Evolutionary conservation across 2,329 filamentous ascomycete genomes (phyloP), one percentile per base, ranked within the genome.

Genomic region (Diaporthe australafricana): DNA sequence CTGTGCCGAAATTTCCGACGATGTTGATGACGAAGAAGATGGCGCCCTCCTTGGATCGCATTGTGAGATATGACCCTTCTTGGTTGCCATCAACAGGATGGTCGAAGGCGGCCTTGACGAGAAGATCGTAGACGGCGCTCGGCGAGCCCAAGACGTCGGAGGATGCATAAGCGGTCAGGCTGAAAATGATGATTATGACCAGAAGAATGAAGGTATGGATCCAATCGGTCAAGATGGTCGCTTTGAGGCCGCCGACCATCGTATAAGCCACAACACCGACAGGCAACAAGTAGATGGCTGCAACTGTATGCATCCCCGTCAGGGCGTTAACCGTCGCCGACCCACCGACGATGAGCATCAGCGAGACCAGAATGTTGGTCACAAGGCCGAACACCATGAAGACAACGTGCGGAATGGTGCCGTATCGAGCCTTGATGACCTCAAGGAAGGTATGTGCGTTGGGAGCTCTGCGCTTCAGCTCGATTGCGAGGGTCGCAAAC

Each of bases 11-110:
- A 82, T 95, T 95, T 50, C 94, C 94, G 45, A 95, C 92, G 60
- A 94, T 90, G 80, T 96, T 96, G 82, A 96, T 95, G 45, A 96
- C 90, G 81, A 97, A 97, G 86, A 97, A 97, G 73, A 96, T 93
- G 50, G 90, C 93, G 6, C 95, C 95, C 77, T 96, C 91, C 72
- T 88, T 89, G 1, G 92, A 94, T 71, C 88, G 86, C 94, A 98
- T 97, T 0, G 95, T 98, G 20, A 98, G 84, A 76, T 97, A 98
- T 77, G 92, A 94, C 17, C 95, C 95, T 9, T 90, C 88, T 0
- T 91, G 87, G 80, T 98, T 98, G 11, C 95, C 94, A 0, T 89
- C 87, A 1, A 97, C 92, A 0, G 95, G 95, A 75, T 96, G 93
- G 6, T 83, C 81, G 5, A 87, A 81, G 0, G 93, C 88, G 0